Conservation (phyloP, 2,329 filamentous ascomycete species). For the Claviceps capensis region DNA sequence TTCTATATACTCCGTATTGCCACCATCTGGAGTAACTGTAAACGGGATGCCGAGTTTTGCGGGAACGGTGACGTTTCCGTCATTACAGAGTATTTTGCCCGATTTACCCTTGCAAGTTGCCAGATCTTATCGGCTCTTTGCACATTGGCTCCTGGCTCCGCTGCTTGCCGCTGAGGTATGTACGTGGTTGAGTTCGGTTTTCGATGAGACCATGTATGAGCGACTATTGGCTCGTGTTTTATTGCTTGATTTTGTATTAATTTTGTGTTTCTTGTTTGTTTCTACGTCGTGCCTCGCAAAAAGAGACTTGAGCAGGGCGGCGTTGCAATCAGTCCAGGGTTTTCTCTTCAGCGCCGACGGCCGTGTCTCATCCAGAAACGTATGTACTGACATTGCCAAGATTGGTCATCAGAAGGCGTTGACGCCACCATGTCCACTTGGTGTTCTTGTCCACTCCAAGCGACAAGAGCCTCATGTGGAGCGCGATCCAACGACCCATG, state of each 20-base stretch:
- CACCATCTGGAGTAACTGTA: constrained; percentile 8
- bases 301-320: not conserved
- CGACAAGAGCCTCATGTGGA: constrained; percentile 11
- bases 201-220: not conserved
- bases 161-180: no score
- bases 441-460: not conserved
- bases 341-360: not conserved
- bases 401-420: not conserved
- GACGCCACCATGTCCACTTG: not conserved
- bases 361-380: not conserved
- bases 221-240: not conserved
- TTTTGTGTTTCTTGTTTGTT: no score
- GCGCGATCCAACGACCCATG: constrained; percentile 7
- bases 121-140: no score
- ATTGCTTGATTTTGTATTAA: not conserved
- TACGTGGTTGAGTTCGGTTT: not conserved
- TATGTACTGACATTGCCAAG: not conserved
- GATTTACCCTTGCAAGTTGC: no score
- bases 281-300: not conserved
- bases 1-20: not conserved
- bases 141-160: no score
- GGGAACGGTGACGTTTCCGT: not conserved
- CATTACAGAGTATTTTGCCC: not conserved
- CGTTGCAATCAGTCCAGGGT: not conserved
- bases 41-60: constrained; percentile 9